Evolutionary conservation across 306 rosid species (phyloP).

Genomic region (Fragaria iinumae): DNA sequence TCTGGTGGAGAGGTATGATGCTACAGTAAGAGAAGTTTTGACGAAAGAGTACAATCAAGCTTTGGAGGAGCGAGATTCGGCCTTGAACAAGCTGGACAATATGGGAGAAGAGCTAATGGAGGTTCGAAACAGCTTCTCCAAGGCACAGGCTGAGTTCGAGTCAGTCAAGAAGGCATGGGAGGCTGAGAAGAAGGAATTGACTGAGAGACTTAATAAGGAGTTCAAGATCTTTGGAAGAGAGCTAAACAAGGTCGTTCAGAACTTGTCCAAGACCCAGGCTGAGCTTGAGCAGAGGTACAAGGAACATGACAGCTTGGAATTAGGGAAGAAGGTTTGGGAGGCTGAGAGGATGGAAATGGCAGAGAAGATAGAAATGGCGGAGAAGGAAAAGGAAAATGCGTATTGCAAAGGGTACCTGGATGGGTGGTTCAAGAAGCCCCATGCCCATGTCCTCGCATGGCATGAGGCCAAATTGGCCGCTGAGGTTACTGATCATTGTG

Average conservation of each 20-base stretch:
- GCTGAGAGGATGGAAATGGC: not conserved
- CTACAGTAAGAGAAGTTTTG: not conserved
- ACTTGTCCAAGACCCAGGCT: not conserved
- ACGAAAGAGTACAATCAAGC: not conserved
- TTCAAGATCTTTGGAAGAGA: not conserved
- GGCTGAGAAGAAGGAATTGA: not conserved
- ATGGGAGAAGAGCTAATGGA: not conserved
- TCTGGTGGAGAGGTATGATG: not conserved
- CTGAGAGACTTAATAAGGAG: not conserved
- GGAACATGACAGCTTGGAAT: not conserved
- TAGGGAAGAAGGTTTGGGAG: not conserved
- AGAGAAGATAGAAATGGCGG: not conserved
- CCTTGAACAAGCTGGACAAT: not conserved
- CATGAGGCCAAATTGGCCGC: not conserved
- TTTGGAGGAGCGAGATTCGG: slow-evolving; percentile 3
- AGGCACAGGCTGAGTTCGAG: not conserved
- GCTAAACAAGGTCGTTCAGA: not conserved
- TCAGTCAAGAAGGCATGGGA: not conserved
- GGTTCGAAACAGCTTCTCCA: not conserved
- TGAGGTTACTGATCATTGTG: slow-evolving; percentile 1
- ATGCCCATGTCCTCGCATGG: not conserved
- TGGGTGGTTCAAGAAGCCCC: not conserved
- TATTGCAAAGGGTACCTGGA: slow-evolving; percentile 9
- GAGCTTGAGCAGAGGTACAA: not conserved
- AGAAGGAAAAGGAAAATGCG: not conserved